Evolutionary conservation across 1,284 basidiomycete genomes (phyloP).

Genomic region (Cryptococcus sp.): DNA sequence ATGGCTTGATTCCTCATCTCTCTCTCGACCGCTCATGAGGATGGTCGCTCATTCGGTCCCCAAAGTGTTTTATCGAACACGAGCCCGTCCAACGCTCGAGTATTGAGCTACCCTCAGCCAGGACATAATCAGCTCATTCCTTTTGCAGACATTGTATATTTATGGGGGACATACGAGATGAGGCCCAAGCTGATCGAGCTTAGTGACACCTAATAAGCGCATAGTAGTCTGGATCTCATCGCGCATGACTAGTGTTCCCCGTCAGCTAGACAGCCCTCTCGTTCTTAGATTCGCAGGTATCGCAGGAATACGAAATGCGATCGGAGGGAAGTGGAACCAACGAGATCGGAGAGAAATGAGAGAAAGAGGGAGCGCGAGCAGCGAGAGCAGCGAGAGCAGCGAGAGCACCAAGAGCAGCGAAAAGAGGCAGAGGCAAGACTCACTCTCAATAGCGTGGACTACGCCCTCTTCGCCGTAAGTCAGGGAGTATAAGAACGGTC

Average conservation of each 20-base stretch:
- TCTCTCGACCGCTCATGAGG: not conserved
- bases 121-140: not conserved
- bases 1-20: not conserved
- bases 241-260: constrained; percentile 60
- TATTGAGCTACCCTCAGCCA: constrained; percentile 34
- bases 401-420: no score
- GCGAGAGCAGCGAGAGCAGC: no score
- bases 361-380: no score
- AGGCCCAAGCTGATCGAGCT: constrained; percentile 56
- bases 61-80: constrained; percentile 29
- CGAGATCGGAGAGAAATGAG: no score
- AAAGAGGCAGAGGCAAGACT: constrained; percentile 18
- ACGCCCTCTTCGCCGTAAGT: constrained; percentile 55
- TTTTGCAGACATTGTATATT: not conserved
- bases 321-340: no score
- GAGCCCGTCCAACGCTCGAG: constrained; percentile 30
- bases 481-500: constrained; percentile 55
- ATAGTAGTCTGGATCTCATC: constrained; percentile 80
- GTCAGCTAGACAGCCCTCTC: not conserved
- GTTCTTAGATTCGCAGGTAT: not conserved
- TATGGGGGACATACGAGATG: constrained; percentile 38
- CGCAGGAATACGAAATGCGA: no score
- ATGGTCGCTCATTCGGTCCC: constrained; percentile 23
- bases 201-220: constrained; percentile 74
- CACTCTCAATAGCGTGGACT: constrained; percentile 54